Percentiles rank a stretch among this genome's conserved stretches.
Evolutionary conservation across 2,329 filamentous ascomycete species (phyloP).

Genomic region (Aureobasidium lini): DNA sequence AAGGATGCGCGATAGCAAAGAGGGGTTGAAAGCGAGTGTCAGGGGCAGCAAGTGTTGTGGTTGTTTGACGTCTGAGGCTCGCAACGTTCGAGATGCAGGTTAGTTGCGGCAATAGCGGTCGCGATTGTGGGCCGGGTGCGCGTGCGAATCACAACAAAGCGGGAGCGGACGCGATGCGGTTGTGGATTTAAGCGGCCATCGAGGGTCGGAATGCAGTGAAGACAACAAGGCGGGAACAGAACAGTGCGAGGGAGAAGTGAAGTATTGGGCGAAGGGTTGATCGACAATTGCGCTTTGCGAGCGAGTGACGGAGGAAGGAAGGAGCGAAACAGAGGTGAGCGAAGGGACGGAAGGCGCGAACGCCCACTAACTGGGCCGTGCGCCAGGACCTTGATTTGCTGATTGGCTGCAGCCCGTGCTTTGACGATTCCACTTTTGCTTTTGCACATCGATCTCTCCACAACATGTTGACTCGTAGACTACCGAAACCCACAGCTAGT

Average conservation of each 20-base stretch:
- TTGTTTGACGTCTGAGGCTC: constrained; percentile 4
- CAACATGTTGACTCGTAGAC: constrained; percentile 7
- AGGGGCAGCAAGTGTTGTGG: background rate
- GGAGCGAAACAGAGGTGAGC: constrained; percentile 1
- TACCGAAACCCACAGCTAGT: background rate
- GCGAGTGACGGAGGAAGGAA: background rate
- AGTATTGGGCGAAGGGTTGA: background rate
- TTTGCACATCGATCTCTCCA: constrained; percentile 1
- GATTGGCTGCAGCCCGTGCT: background rate
- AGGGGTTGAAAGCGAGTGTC: constrained; percentile 4
- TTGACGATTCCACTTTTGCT: constrained; percentile 3
- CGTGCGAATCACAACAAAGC: constrained; percentile 11
- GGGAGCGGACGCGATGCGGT: constrained; percentile 7
- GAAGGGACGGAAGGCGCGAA: constrained; percentile 7
- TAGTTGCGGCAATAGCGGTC: background rate
- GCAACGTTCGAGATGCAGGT: constrained; percentile 7
- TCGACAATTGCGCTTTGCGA: background rate
- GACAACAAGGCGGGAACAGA: background rate
- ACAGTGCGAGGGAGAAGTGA: background rate
- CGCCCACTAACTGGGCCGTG: background rate
- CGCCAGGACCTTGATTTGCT: background rate
- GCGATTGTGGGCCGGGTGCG: constrained; percentile 1
- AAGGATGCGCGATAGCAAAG: background rate
- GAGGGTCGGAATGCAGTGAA: background rate
- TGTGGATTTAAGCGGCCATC: constrained; percentile 5